Base-by-base conservation (phyloP, 768 basidiomycete genomes). In the Mycena floridula region DNA sequence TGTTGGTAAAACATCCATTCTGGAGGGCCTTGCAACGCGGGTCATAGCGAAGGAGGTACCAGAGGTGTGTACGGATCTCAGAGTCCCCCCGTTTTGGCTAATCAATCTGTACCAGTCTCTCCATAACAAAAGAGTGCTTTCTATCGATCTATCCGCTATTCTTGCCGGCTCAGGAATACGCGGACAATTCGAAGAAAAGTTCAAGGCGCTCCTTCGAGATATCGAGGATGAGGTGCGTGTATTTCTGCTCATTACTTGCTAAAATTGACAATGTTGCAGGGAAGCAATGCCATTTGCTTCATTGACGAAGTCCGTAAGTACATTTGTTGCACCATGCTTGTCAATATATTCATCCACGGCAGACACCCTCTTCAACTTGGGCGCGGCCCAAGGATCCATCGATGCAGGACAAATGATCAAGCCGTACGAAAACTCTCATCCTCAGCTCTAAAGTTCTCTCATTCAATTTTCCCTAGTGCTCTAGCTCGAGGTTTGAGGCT, bases 351-450 rank as follows among this genome's bases (percentile, higher is more conserved):
- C 20, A 20, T 40, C n/a, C n/a, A 40, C 3, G 0, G 8, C 45
- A 86, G 84, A 90, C 50, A 83, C 77, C 0, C 69, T 91, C 3
- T 89, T 92, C 68, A 88, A 92, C 44, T 76, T 95, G 6, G 92
- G 92, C 1, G 94, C 94, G 61, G 75, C 88, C 0, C 92, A 94
- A 65, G 92, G 92, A 20, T 89, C 88, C 50, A 84, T 95, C 47
- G 91, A 94, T 53, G 92, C 88, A 2, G 90, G 90, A 0, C 84
- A 89, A 54, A 92, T 93, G 89, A 92, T 93, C 54, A 94, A 92
- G 56, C 90, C 90, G 24, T n/a, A n/a, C n/a, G n/a, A n/a, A n/a
- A n/a, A n/a, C n/a, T n/a, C n/a, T n/a, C n/a, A n/a, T n/a, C n/a
- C n/a, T n/a, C n/a, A n/a, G n/a, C n/a, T n/a, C n/a, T n/a, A n/a